Conservation (phyloP, 345 rosid genomes). For the Iberis pinnata region DNA sequence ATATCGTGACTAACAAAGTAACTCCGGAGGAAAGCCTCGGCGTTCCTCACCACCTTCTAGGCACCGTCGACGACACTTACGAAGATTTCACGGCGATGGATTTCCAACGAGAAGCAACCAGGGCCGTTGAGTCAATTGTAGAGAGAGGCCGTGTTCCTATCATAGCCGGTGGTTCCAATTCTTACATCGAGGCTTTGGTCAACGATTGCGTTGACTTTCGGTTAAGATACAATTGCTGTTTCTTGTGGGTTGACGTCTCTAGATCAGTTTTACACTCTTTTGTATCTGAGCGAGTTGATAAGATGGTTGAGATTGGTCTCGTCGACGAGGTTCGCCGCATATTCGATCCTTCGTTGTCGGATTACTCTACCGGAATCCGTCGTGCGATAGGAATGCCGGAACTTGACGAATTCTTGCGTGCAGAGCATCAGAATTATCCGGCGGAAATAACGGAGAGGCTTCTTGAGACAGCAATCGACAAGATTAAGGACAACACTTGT, state of each 20-base stretch:
- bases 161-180: slow-evolving; percentile 87
- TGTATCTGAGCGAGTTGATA: slow-evolving; percentile 65
- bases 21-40: slow-evolving; percentile 65
- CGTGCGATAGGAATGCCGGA: slow-evolving; percentile 80
- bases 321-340: slow-evolving; percentile 54
- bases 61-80: slow-evolving; percentile 38
- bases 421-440: slow-evolving; percentile 22
- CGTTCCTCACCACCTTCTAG: slow-evolving; percentile 72
- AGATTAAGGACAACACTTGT: slow-evolving; percentile 58
- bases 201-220: slow-evolving; percentile 50
- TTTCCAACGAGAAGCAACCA: slow-evolving; percentile 40
- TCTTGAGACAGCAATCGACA: slow-evolving; percentile 42
- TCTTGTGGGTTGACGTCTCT: slow-evolving; percentile 78
- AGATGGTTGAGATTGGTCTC: slow-evolving; percentile 63
- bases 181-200: slow-evolving; percentile 63
- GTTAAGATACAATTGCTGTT: slow-evolving; percentile 58
- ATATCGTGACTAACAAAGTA: slow-evolving; percentile 70
- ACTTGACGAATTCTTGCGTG: slow-evolving; percentile 49
- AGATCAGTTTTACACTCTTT: slow-evolving; percentile 49
- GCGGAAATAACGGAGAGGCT: slow-evolving; percentile 27
- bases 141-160: slow-evolving; percentile 49
- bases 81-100: slow-evolving; percentile 51
- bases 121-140: slow-evolving; percentile 38
- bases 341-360: slow-evolving; percentile 40
- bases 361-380: slow-evolving; percentile 56